These are phyloP conservation scores for Actinomortierella wolfii DNA, from an alignment of 371 early-diverging fungal species.

Conservation along the genomic window DNA sequence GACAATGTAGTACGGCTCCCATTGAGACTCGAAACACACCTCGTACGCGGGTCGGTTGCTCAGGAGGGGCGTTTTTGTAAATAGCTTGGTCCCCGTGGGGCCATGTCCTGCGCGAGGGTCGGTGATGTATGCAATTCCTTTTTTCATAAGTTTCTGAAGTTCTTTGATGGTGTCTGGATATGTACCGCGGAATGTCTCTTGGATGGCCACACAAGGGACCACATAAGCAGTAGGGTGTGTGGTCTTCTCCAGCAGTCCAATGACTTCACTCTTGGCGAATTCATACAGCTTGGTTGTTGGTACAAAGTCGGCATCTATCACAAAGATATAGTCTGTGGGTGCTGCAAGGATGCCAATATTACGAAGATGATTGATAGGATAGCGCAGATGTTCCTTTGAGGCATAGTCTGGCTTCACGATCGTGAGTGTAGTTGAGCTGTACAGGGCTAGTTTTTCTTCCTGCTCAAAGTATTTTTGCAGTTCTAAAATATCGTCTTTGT, in stretches of 20 bases:
- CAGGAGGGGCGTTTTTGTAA: conserved; percentile 35
- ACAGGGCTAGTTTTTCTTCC: conserved; percentile 37
- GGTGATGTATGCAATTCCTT: conserved; percentile 60
- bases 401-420: conserved; percentile 60
- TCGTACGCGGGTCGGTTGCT: conserved; percentile 51
- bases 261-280: conserved; percentile 32
- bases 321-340: conserved; percentile 56
- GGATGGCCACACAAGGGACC: conserved; percentile 63
- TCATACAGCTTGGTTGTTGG: conserved; percentile 53
- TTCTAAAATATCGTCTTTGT: conserved; percentile 50
- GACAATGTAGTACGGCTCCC: conserved; percentile 73
- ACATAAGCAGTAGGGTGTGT: conserved; percentile 52
- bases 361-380: conserved; percentile 69
- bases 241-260: conserved; percentile 31
- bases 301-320: conserved; percentile 69
- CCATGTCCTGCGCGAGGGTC: conserved; percentile 69
- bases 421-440: conserved; percentile 39
- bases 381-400: conserved; percentile 47
- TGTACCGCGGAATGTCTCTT: conserved; percentile 42
- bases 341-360: conserved; percentile 61
- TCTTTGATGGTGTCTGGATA: conserved; percentile 51
- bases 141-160: conserved; percentile 47
- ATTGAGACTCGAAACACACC: conserved; percentile 72
- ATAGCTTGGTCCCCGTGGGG: conserved; percentile 54
- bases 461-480: conserved; percentile 52